Conservation (phyloP, 176 grass and related monocot species). For the Tillandsia fasciculata region DNA sequence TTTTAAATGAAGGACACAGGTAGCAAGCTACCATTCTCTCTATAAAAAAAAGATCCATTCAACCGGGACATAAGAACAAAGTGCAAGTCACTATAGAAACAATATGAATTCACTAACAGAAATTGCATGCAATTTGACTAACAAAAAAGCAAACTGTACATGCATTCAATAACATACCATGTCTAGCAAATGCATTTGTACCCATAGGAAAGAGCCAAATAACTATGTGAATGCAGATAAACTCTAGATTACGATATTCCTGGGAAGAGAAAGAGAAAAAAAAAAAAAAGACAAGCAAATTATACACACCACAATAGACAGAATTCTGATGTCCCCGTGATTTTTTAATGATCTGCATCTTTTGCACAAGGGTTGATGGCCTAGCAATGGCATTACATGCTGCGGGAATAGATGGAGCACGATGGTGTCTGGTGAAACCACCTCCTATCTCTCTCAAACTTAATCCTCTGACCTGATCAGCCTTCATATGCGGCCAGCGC, state of each 20-base stretch:
- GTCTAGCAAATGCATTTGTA: neutral
- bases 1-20: too few relatives aligned
- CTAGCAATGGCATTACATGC: conserved; percentile 94
- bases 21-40: too few relatives aligned
- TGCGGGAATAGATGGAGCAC: conserved; percentile 84
- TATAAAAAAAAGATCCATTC: too few relatives aligned
- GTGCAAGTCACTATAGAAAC: neutral
- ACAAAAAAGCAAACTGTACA: neutral
- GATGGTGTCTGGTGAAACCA: conserved; percentile 79
- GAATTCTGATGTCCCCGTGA: conserved; percentile 90
- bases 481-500: conserved; percentile 94
- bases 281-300: neutral
- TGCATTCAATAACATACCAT: neutral
- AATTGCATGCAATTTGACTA: conserved; percentile 1
- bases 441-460: conserved; percentile 91
- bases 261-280: neutral
- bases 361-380: conserved; percentile 90
- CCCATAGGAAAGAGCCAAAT: neutral
- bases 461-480: conserved; percentile 85
- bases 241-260: neutral
- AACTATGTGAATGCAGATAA: neutral
- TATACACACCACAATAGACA: conserved; percentile 72
- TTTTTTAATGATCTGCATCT: conserved; percentile 97
- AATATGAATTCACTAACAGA: neutral
- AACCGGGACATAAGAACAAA: too few relatives aligned